phyloP scores from a whole-genome alignment of 2,329 filamentous ascomycete species.

The Neonectria faginata region DNA sequence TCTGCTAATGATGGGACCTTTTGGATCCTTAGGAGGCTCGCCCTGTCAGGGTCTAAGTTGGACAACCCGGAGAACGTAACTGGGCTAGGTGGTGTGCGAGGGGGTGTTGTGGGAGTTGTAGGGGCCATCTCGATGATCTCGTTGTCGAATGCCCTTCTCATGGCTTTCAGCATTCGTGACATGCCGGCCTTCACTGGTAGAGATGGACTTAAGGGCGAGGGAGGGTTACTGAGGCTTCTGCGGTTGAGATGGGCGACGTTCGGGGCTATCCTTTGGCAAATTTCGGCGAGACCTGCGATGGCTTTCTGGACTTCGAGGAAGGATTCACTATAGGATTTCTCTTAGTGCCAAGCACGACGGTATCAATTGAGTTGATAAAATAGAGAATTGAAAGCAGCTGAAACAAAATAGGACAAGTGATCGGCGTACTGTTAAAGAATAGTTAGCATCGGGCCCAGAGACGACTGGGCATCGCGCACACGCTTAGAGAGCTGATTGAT shows the following conservation, averaged over 20 bases:
- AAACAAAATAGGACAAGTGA: not conserved
- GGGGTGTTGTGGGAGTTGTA: not conserved
- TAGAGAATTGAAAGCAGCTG: not conserved
- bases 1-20: not conserved
- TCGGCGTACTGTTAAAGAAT: conserved; percentile 12
- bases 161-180: conserved; percentile 1
- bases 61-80: not conserved
- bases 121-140: not conserved
- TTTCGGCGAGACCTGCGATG: conserved; percentile 9
- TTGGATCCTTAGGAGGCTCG: not conserved
- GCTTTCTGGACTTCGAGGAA: conserved; percentile 8
- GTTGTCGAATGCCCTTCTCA: conserved; percentile 6
- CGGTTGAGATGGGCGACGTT: conserved; percentile 15
- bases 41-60: not conserved
- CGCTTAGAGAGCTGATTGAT: conserved; percentile 7
- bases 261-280: conserved; percentile 10
- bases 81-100: not conserved
- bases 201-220: conserved; percentile 1
- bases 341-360: not conserved
- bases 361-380: not conserved
- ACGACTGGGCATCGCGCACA: conserved; percentile 16
- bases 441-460: conserved; percentile 8
- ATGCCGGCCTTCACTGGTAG: not conserved
- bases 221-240: conserved; percentile 4
- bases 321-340: conserved; percentile 3